Evolutionary conservation across 192 early-diverging fungal species (phyloP).

Genomic region (Obelidium mucronatum): DNA sequence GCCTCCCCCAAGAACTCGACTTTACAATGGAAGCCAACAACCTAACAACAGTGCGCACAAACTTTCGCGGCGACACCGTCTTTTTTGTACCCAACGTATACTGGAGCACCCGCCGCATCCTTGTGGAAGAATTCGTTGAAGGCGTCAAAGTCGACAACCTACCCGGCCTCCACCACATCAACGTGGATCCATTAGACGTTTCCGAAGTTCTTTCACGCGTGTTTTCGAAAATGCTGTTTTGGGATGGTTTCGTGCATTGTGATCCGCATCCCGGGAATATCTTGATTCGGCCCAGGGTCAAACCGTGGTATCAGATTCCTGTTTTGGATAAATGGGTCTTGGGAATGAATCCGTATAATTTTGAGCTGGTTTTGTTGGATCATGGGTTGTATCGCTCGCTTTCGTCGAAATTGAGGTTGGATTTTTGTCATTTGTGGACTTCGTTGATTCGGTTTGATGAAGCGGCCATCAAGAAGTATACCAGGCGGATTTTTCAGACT

Average conservation of each 20-base stretch:
- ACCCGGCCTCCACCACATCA: constrained; percentile 68
- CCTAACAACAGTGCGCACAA: constrained; percentile 64
- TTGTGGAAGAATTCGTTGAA: constrained; percentile 39
- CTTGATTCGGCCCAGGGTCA: constrained; percentile 46
- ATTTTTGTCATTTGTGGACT: constrained; percentile 92
- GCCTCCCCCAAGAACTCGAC: constrained; percentile 87
- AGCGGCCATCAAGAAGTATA: constrained; percentile 70
- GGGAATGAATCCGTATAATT: constrained; percentile 61
- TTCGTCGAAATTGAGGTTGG: constrained; percentile 69
- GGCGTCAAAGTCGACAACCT: constrained; percentile 83
- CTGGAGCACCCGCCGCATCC: constrained; percentile 51
- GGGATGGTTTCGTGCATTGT: constrained; percentile 82
- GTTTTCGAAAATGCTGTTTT: constrained; percentile 92
- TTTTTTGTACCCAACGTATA: constrained; percentile 82
- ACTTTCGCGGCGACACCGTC: constrained; percentile 35
- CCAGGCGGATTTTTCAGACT: constrained; percentile 59
- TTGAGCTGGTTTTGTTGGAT: constrained; percentile 82
- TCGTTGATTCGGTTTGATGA: constrained; percentile 82
- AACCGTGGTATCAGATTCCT: constrained; percentile 35
- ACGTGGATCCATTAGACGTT: constrained; percentile 78
- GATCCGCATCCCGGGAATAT: constrained; percentile 95
- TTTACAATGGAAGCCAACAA: constrained; percentile 84
- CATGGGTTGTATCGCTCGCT: constrained; percentile 92
- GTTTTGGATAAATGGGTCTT: constrained; percentile 22
- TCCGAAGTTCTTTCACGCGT: constrained; percentile 76